phyloP scores from a whole-genome alignment of 2,329 filamentous ascomycete genomes.

The Aplosporella prunicola region DNA sequence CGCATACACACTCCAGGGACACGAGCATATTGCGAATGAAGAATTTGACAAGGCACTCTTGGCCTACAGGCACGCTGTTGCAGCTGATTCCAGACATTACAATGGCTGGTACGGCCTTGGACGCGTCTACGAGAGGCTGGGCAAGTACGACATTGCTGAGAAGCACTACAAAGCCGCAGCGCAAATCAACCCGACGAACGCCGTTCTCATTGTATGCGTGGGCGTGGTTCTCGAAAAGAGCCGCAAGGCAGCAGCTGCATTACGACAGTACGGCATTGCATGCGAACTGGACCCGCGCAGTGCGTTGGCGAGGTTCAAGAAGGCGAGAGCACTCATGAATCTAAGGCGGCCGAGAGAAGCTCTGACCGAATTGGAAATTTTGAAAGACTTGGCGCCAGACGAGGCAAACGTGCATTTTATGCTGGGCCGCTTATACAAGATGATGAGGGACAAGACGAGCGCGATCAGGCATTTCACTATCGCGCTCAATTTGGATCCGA shows the following conservation, averaged over 20 bases:
- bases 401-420: slow-evolving; percentile 95
- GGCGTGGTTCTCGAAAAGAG: slow-evolving; percentile 79
- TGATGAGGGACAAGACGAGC: slow-evolving; percentile 50
- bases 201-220: slow-evolving; percentile 85
- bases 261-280: slow-evolving; percentile 74
- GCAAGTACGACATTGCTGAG: slow-evolving; percentile 83
- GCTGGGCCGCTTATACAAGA: slow-evolving; percentile 66
- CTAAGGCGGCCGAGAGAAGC: slow-evolving; percentile 62
- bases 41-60: slow-evolving; percentile 92
- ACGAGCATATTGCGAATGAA: slow-evolving; percentile 92
- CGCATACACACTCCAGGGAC: slow-evolving; percentile 88
- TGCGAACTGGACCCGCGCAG: slow-evolving; percentile 72
- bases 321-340: slow-evolving; percentile 76
- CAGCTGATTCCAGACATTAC: slow-evolving; percentile 82
- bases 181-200: slow-evolving; percentile 85
- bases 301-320: slow-evolving; percentile 82
- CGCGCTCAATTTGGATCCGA: slow-evolving; percentile 89
- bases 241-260: slow-evolving; percentile 67
- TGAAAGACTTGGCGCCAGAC: slow-evolving; percentile 86
- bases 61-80: slow-evolving; percentile 77
- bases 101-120: slow-evolving; percentile 95
- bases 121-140: slow-evolving; percentile 77
- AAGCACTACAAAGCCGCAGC: slow-evolving; percentile 84
- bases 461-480: slow-evolving; percentile 94
- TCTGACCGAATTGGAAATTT: slow-evolving; percentile 70